phyloP scores from a whole-genome alignment of 169 alveolate genomes.

The Cryptosporidium ubiquitum region DNA sequence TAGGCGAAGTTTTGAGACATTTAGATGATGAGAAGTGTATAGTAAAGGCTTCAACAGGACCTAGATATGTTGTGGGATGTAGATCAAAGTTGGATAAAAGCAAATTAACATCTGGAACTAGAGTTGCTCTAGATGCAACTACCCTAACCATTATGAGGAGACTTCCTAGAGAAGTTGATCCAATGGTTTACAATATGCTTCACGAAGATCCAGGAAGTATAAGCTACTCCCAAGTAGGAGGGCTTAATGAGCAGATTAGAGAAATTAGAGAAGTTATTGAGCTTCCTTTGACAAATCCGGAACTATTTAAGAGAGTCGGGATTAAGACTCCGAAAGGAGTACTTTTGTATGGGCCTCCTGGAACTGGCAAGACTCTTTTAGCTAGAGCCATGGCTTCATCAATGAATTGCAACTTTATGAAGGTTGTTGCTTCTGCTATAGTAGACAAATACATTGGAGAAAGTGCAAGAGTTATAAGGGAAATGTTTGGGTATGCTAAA shows the following conservation, averaged over 20 bases:
- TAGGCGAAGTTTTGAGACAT: conserved; percentile 96
- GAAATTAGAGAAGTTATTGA: conserved; percentile 98
- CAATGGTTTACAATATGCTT: conserved; percentile 97
- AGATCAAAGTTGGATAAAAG: conserved; percentile 93
- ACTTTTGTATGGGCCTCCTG: conserved; percentile 99
- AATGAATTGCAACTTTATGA: conserved; percentile 96
- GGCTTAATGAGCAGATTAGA: conserved; percentile 96
- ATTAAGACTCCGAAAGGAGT: conserved; percentile 99
- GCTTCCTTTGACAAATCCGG: conserved; percentile 98
- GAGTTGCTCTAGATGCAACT: conserved; percentile 98
- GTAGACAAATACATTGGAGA: conserved; percentile 99
- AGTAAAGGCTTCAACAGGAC: conserved; percentile 96
- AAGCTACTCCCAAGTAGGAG: conserved; percentile 93
- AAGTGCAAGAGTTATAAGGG: conserved; percentile 98
- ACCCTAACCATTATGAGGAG: conserved; percentile 97
- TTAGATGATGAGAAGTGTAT: conserved; percentile 94
- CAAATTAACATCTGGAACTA: conserved; percentile 93
- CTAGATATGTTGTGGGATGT: conserved; percentile 97
- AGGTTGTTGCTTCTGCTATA: conserved; percentile 98
- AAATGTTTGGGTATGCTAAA: conserved; percentile 98
- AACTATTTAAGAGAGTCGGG: conserved; percentile 96
- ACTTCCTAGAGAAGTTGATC: conserved; percentile 99
- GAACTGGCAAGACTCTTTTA: conserved; percentile 99
- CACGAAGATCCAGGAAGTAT: conserved; percentile 95
- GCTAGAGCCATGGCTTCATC: conserved; percentile 99